Base-by-base conservation (phyloP, 345 rosid species). In the Capsella bursapastoris region DNA sequence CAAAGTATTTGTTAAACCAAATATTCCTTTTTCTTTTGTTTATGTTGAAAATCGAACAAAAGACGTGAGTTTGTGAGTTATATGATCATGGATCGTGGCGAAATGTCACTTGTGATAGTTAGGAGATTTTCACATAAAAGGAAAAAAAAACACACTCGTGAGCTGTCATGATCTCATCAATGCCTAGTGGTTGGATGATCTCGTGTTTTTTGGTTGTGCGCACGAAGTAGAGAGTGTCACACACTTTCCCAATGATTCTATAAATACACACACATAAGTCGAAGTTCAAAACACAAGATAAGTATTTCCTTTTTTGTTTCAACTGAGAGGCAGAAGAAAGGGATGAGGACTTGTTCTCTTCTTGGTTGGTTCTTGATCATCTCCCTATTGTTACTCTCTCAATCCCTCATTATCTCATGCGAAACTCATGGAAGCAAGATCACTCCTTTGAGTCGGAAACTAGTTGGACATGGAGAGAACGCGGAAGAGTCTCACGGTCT, bases 321-420 rank as follows among this genome's bases (percentile, higher is more conserved):
- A 25, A 25, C 9, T 8, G 7, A 52, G 51, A 25, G 53, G 7
- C 5, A 48, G 15, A 52, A 47, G 35, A 40, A 43, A 53, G 64
- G 32, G 34, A 76, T 76, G 79, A 76, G 18, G 31, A 44, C 51
- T 2, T 63, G 52, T 53, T 62, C 64, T 55, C 70, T 76, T 63
- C 53, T 76, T 62, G 50, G 59, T 63, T 76, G 63, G 70, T 76
- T 63, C 37, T 76, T 76, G 66, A 62, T 76, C 59, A 57, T 76
- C 13, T 69, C 75, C 7, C 6, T 76, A 35, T 62, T 76, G 65
- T 40, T 76, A 48, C 59, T 76, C 40, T 69, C 75, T 55, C 70
- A 76, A 27, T 62, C 75, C 5, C 65, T 69, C 7, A 55, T 53
- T 5, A 63, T 28, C 12, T 76, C 79, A 62, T 55, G 75, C 27